Base-by-base conservation (phyloP, 2,329 filamentous ascomycete genomes). In the Sclerotiophoma versabilis region DNA sequence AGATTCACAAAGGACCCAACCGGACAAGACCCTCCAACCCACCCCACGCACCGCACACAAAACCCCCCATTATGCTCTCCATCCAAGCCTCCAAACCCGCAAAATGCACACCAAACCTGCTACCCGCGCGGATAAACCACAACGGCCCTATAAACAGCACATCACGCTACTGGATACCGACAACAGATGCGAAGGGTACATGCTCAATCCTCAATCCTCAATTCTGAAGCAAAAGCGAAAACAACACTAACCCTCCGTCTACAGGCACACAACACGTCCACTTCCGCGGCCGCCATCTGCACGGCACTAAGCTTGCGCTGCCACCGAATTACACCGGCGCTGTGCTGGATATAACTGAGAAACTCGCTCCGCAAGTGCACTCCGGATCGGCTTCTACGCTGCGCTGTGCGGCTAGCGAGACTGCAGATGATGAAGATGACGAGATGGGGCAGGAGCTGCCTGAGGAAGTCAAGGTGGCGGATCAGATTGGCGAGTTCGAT, bases 71-170 rank as follows among this genome's bases (percentile, higher is more conserved):
- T 3, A 83, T 83, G 80, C 73, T 82, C 22, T 69, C 80, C 36
- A 75, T 83, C 32, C 71, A 76, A 26, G 43, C 69, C 43, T 43
- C 69, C 27, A 57, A 64, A 2, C 51, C 65, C 1, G 54, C 67
- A 36, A 80, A 80, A 54, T 79, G 80, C 49, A 84, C 80, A 0
- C 84, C 88, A 4, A 88, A 96, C 68, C 78, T 96, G 17, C 81
- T 97, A 12, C 92, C 93, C 3, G 95, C 91, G 66, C 84, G 86
- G 49, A 85, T 97, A 68, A 83, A 93, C 65, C 88, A 96, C 74
- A 85, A 90, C 64, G 93, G 93, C 1, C 81, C 86, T 1, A 80
- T 93, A 48, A 83, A 87, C 44, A 79, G 85, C 1, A 78, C 83
- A 5, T 75, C 83, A 19, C 79, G 86, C 36, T 92, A 91, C 71